phyloP scores from a whole-genome alignment of 371 early-diverging fungal genomes.

The Mucor sp. region DNA sequence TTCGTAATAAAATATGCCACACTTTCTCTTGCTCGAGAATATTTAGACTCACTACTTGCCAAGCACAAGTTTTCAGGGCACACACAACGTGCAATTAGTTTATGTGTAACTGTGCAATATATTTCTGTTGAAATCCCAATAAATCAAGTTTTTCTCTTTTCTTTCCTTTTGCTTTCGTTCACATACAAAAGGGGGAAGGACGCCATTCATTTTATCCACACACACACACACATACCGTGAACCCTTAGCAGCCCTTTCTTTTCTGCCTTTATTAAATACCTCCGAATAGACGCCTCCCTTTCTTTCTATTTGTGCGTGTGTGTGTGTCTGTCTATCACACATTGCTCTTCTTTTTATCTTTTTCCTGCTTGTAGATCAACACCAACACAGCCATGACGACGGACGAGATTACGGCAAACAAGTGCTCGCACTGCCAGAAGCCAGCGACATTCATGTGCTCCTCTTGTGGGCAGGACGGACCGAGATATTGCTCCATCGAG shows the following conservation, averaged over 20 bases:
- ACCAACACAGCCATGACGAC: neutral
- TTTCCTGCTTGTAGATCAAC: neutral
- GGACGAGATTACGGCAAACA: neutral
- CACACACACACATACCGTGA: neutral
- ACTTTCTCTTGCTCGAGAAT: neutral
- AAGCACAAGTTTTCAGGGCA: too few species aligned
- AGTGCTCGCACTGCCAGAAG: conserved; percentile 45
- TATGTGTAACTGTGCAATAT: neutral
- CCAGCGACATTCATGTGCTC: conserved; percentile 65
- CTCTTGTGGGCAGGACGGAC: conserved; percentile 52
- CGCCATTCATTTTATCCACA: neutral
- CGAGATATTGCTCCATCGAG: conserved; percentile 68
- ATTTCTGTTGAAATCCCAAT: neutral
- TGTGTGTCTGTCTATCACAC: too few species aligned
- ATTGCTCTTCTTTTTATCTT: neutral
- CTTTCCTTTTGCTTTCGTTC: neutral
- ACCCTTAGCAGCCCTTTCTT: neutral
- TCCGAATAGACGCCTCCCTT: neutral
- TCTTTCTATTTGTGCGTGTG: neutral
- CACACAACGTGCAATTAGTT: neutral
- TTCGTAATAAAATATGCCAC: neutral
- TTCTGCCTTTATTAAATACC: neutral
- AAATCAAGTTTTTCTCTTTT: neutral
- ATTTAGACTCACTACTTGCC: neutral
- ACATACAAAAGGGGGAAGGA: neutral